phyloP scores from a whole-genome alignment of 352 stramenopile genomes.

The Paralagenidium karlingii region DNA sequence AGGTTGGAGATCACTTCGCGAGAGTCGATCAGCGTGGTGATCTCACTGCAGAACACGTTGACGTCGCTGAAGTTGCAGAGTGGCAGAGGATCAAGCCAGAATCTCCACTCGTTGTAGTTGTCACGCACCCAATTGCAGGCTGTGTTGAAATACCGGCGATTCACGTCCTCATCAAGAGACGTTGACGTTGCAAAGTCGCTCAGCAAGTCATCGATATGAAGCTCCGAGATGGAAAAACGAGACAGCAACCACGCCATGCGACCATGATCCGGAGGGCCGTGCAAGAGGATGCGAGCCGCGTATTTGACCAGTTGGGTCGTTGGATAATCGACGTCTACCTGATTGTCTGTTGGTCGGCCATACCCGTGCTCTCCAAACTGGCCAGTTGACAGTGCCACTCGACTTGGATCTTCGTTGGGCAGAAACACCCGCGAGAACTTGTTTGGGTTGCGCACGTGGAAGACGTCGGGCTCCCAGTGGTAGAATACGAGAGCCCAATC shows the following conservation, averaged over 20 bases:
- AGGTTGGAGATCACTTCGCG: conserved; percentile 4
- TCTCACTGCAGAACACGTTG: conserved; percentile 16
- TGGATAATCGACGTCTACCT: conserved; percentile 27
- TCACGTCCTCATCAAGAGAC: no score
- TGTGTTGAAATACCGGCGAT: conserved; percentile 11
- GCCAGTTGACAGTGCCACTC: conserved; percentile 15
- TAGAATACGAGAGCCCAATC: conserved; percentile 30
- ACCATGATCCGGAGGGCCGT: no score
- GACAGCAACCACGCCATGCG: no score
- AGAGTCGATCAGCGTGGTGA: no score
- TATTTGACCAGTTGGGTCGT: conserved; percentile 21
- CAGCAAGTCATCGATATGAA: conserved; percentile 27
- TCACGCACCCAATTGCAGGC: conserved; percentile 18
- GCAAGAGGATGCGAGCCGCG: neutral
- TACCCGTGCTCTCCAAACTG: conserved; percentile 37
- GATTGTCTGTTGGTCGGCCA: conserved; percentile 23
- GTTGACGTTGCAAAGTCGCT: no score
- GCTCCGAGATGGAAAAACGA: conserved; percentile 15
- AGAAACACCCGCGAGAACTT: conserved; percentile 31
- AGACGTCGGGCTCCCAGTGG: conserved; percentile 35
- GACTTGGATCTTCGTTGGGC: conserved; percentile 14
- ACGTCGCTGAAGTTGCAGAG: conserved; percentile 9
- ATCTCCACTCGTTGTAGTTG: conserved; percentile 15
- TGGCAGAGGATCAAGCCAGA: conserved; percentile 11
- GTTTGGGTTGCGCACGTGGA: conserved; percentile 18